Evolutionary conservation across 2,329 filamentous ascomycete genomes (phyloP), one percentile per base, ranked within the genome.

Genomic region (Ascocoryne sarcoides): DNA sequence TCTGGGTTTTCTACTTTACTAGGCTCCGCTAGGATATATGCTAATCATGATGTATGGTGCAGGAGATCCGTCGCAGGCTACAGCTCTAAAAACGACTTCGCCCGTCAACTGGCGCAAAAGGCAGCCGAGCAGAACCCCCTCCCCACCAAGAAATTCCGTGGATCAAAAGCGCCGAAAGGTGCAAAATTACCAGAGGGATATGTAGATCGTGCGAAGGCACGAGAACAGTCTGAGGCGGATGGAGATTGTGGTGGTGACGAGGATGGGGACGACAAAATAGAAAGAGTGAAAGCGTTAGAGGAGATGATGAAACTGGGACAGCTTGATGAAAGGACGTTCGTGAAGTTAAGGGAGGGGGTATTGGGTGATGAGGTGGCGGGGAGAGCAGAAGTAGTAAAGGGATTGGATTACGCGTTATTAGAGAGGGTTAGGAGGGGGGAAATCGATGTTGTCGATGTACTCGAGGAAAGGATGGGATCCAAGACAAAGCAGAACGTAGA

Each of bases 361-460:
- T 76, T 86, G 1, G 89, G 88, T 3, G 90, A 89, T 5, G 84
- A 94, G 64, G 37, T 48, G 1, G 46, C 40, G 14, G 68, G 68
- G 10, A 86, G 79, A 52, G 94, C 88, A 10, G 87, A 95, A 68
- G 64, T 95, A 49, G 82, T 96, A 35, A 96, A 95, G 59, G 92
- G 92, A 0, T 64, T 98, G 36, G 92, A 98, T 62, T 84, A 87
- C 59, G 83, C 84, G 60, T 67, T 96, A 10, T 66, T 89, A 19
- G 76, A 84, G 60, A 71, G 79, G 50, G 71, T 84, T 44, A 73
- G 73, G 45, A 73, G 71, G 40, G 84, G 83, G 30, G 84, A 88
- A 59, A 41, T 89, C 60, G 71, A 86, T 1, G 60, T 37, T 53
- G 30, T 52, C 58, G 44, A 55, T 49, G 45, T 62, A 8, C 55